Evolutionary conservation across 2,329 filamentous ascomycete species (phyloP).

Genomic region (Paracorniculantispora psalliotae): DNA sequence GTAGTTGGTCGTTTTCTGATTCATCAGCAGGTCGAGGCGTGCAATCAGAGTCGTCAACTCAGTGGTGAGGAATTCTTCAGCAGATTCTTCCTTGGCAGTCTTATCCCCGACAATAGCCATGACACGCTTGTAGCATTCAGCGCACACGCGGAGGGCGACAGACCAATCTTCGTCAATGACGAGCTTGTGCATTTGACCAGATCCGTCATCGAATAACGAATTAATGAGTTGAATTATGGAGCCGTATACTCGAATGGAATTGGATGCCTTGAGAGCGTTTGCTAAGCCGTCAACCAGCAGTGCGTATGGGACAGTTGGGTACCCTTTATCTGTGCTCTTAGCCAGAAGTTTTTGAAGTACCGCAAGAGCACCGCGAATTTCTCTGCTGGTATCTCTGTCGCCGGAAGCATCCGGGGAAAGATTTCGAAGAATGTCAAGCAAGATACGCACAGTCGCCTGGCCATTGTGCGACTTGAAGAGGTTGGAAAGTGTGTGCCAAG

Average conservation of each 20-base stretch:
- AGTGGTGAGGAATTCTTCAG: conserved; percentile 34
- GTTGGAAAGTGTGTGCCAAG: conserved; percentile 67
- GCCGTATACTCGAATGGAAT: conserved; percentile 40
- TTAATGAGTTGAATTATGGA: conserved; percentile 50
- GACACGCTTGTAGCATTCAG: conserved; percentile 43
- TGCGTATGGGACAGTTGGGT: conserved; percentile 54
- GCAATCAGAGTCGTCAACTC: conserved; percentile 42
- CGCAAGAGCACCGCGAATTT: conserved; percentile 58
- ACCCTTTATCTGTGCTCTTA: conserved; percentile 55
- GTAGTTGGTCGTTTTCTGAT: conserved; percentile 45
- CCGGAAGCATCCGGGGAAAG: conserved; percentile 40
- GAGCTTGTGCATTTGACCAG: conserved; percentile 49
- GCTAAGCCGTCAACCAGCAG: conserved; percentile 54
- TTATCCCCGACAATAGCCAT: conserved; percentile 18
- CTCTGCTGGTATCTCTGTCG: conserved; percentile 48
- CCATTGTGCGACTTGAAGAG: conserved; percentile 70
- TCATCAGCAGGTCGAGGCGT: conserved; percentile 45
- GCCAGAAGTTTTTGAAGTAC: conserved; percentile 59
- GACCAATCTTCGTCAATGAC: conserved; percentile 64
- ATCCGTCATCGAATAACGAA: conserved; percentile 48
- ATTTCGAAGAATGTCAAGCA: conserved; percentile 57
- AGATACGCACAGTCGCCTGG: conserved; percentile 60
- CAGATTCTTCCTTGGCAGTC: conserved; percentile 23
- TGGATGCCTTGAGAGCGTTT: conserved; percentile 42
- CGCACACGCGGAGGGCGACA: conserved; percentile 53